Percentiles rank a stretch among this genome's conserved stretches.
Evolutionary conservation across 129 eudicot species (phyloP).

Genomic region (carrot (Daucus carota)): DNA sequence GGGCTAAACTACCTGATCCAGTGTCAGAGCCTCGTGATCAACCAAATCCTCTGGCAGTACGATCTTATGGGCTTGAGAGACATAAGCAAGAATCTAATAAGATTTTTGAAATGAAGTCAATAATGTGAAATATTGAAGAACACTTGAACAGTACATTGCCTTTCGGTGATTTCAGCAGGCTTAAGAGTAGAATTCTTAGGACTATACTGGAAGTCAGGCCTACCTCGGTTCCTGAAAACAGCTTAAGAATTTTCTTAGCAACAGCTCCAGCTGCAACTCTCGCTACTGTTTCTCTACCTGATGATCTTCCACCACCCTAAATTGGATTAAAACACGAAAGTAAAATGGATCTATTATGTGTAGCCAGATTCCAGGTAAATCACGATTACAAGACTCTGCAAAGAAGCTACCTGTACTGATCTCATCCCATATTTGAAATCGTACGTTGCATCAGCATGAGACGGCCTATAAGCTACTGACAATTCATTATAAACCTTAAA

Average conservation of each 20-base stretch:
- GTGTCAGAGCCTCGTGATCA: conserved; percentile 65
- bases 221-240: conserved; percentile 87
- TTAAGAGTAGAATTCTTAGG: neutral
- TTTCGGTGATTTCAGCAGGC: neutral
- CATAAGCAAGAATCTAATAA: conserved; percentile 75
- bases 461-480: conserved; percentile 93
- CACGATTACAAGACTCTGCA: conserved; percentile 4
- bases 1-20: conserved; percentile 55
- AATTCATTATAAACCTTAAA: conserved; percentile 80
- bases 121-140: neutral
- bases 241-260: conserved; percentile 85
- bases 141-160: neutral
- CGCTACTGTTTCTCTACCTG: conserved; percentile 97
- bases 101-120: neutral
- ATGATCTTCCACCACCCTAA: conserved; percentile 99
- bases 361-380: neutral
- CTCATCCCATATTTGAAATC: conserved; percentile 90
- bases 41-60: conserved; percentile 71
- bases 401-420: conserved; percentile 72
- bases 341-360: neutral
- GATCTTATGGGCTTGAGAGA: conserved; percentile 82
- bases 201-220: neutral
- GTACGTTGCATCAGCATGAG: conserved; percentile 97
- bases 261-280: conserved; percentile 98
- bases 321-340: conserved; percentile 16